Evolutionary conservation across 345 rosid genomes (phyloP).

Genomic region (Pistacia vera): DNA sequence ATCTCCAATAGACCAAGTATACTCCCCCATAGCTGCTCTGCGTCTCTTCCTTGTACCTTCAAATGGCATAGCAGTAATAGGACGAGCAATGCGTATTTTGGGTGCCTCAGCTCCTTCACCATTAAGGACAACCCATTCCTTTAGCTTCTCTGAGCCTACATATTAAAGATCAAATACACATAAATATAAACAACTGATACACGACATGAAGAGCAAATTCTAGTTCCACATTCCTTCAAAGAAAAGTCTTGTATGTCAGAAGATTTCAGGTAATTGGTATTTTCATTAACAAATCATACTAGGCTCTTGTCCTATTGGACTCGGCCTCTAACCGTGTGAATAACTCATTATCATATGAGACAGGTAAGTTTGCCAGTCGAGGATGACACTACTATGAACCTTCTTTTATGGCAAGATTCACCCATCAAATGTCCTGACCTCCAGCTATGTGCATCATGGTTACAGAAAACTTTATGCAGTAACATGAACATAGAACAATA

Average conservation of each 20-base stretch:
- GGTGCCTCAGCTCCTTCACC: conserved; percentile 69
- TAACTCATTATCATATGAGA: too few species aligned
- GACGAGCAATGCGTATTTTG: conserved; percentile 71
- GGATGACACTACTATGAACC: neutral
- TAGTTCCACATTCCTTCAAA: neutral
- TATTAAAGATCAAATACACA: conserved; percentile 16
- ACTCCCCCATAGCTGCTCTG: conserved; percentile 74
- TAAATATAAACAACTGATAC: neutral
- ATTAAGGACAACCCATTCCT: conserved; percentile 85
- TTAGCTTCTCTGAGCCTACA: conserved; percentile 66
- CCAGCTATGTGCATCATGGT: neutral
- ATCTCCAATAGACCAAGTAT: conserved; percentile 88
- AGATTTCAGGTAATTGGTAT: neutral
- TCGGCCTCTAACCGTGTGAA: neutral
- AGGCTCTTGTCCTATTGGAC: neutral
- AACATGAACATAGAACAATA: neutral
- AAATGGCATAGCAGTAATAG: conserved; percentile 60
- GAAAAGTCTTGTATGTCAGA: neutral
- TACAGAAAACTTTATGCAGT: neutral
- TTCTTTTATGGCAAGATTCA: neutral
- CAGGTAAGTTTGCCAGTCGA: neutral
- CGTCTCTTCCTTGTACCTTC: conserved; percentile 98
- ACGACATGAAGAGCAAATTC: neutral
- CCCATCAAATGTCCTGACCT: neutral
- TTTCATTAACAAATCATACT: neutral